Evolutionary conservation across 2,329 filamentous ascomycete genomes (phyloP), one percentile per base, ranked within the genome.

Genomic region (Trichoderma atroviride): DNA sequence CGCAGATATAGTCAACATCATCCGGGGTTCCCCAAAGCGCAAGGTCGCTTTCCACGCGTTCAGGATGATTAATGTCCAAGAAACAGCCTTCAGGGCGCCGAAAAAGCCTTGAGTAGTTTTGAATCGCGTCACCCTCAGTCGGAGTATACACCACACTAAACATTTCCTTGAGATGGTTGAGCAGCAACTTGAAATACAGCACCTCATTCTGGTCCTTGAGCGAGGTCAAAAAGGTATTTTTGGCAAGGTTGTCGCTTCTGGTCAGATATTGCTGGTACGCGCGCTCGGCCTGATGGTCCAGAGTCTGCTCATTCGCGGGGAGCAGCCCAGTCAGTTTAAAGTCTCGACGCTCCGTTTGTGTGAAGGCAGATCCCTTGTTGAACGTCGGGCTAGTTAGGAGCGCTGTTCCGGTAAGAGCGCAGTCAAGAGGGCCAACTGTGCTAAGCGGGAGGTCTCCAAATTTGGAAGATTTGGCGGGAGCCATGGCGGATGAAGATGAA

Each of bases 91-190:
- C 91, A 0, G 93, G 92, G 22, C 87, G 84, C 13, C 94, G 83
- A 75, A 97, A 97, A 0, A 96, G 78, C 0, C 89, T 82, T 0
- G 92, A 96, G 76, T 92, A 97, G 72, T 94, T 92, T 73, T 92
- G 88, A 62, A 97, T 97, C 0, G 94, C 94, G 52, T 96, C 92
- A 10, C 92, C 93, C 80, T 97, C 93, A 0, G 94, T 97, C 0
- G 94, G 94, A 0, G 94, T 97, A 76, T 97, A 97, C 33, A 97
- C 92, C n/a, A 97, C 83, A 52, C 90, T 89, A 76, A 96, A 94
- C 92, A 97, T 96, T 76, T 97, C 93, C 72, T 92, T 89, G 24
- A 97, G 81, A 74, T 97, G 90, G 5, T 92, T 52, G 22, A 53
- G 52, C 53, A 58, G 19, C 74, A 92, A 91, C 77, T 85, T 89